These are phyloP conservation scores for Naematelia encephala DNA, from an alignment of 768 basidiomycete genomes.

Conservation along the genomic window DNA sequence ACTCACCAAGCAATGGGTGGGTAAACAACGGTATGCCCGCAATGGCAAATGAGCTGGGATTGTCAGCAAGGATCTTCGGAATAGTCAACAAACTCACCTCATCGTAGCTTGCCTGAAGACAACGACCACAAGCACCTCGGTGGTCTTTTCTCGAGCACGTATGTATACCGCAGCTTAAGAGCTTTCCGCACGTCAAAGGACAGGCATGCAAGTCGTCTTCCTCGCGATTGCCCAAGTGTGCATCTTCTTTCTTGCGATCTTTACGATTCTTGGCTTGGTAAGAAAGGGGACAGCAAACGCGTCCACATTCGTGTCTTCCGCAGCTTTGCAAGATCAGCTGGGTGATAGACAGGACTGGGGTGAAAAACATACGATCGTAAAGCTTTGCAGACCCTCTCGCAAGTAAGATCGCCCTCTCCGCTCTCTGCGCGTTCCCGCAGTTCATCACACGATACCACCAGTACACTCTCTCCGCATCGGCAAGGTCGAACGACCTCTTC, in stretches of 20 bases:
- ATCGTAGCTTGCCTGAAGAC: constrained; percentile 84
- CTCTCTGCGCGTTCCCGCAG: constrained; percentile 48
- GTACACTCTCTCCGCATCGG: constrained; percentile 73
- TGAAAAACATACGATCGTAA: constrained; percentile 61
- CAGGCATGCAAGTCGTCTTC: constrained; percentile 66
- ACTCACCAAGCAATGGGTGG: constrained; percentile 73
- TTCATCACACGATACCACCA: constrained; percentile 59
- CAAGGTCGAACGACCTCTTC: constrained; percentile 72
- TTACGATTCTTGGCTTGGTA: constrained; percentile 57
- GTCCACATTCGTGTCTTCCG: constrained; percentile 78
- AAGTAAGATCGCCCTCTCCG: constrained; percentile 62
- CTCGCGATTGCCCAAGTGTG: constrained; percentile 56
- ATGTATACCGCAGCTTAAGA: constrained; percentile 69
- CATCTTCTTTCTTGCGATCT: constrained; percentile 57
- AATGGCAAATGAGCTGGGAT: constrained; percentile 68
- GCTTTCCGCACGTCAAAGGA: constrained; percentile 72
- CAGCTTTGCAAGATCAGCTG: constrained; percentile 53
- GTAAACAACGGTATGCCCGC: constrained; percentile 67
- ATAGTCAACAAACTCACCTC: constrained; percentile 59
- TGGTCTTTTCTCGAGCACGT: constrained; percentile 78
- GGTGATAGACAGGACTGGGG: not conserved
- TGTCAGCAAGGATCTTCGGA: constrained; percentile 6
- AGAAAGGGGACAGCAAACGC: constrained; percentile 85
- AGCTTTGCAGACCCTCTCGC: constrained; percentile 73
- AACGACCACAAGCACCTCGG: constrained; percentile 72